A percentile compares a stretch with the other conserved stretches of the same genome.
These are phyloP conservation scores for Omphalea diandra DNA, from an alignment of 441 rosid species.

Conservation along the genomic window DNA sequence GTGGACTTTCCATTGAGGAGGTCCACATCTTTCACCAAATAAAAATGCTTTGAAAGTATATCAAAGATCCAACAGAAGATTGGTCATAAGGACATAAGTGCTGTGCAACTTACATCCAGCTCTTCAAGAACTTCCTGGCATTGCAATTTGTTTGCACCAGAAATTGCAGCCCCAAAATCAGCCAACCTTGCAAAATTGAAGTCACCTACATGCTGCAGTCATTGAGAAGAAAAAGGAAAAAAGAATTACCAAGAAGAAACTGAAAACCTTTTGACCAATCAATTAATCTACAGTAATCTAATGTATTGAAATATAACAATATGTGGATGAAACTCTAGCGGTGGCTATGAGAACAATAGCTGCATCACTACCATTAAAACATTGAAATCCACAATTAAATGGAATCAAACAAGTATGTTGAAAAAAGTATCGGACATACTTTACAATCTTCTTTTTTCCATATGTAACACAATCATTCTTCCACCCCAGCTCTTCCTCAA, in stretches of 20 bases:
- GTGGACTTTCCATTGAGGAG: neutral
- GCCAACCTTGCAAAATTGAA: slow-evolving; percentile 89
- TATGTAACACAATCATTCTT: neutral
- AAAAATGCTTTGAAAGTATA: slow-evolving; percentile 12
- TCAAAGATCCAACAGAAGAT: slow-evolving; percentile 6
- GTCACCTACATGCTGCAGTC: slow-evolving; percentile 89
- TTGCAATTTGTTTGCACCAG: slow-evolving; percentile 87
- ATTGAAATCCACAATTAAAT: neutral
- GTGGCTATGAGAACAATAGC: neutral
- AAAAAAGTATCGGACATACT: neutral
- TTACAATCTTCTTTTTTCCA: neutral
- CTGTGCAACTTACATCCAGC: slow-evolving; percentile 73
- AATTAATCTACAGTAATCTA: slow-evolving; percentile 4
- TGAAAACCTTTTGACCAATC: slow-evolving; percentile 5
- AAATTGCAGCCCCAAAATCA: slow-evolving; percentile 99
- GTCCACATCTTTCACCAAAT: slow-evolving; percentile 2
- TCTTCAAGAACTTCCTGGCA: slow-evolving; percentile 96
- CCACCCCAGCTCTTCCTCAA: neutral
- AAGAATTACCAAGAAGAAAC: slow-evolving; percentile 7
- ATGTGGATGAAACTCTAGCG: neutral
- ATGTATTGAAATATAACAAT: neutral
- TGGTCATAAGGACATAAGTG: slow-evolving; percentile 8
- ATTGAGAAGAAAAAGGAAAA: slow-evolving; percentile 14
- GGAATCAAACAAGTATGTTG: neutral
- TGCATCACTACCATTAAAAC: neutral